Base-by-base conservation (phyloP, 2,329 filamentous ascomycete species). In the Penicillium sp. region DNA sequence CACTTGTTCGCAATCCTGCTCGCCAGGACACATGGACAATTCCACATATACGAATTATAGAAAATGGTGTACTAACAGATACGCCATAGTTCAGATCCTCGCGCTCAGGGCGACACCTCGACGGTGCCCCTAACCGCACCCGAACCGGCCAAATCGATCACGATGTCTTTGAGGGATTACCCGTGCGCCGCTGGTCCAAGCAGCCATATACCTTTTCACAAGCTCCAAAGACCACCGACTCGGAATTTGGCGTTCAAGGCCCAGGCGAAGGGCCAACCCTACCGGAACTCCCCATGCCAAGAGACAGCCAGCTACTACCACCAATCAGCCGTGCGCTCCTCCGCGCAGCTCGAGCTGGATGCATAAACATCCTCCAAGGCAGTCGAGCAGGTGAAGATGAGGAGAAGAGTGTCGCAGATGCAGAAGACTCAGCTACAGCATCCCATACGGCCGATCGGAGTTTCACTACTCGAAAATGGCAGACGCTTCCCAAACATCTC, bases 151-250 rank as follows among this genome's bases (percentile, higher is more conserved):
- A 81, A 57, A 74, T 78, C 45, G 83, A 87, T 57, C 81, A 85
- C 65, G 84, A 87, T 74, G 76, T 84, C 41, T 78, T 82, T 41
- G 76, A 81, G 78, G 89, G 90, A 52, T 79, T 96, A 10, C 92
- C 92, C 13, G 87, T 96, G 50, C 86, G 90, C 64, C 89, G 95
- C 80, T 97, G 90, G 87, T 84, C 88, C 48, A 83, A 87, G 56
- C 83, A 87, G 50, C 77, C 76, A 71, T 79, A 89, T 49, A 85
- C 75, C 35, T 75, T 92, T 64, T 83, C 82, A 57, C 84, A 88
- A 44, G 81, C 81, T 11, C 75, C 79, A 9, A 78, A 81, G 31
- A 76, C 82, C 54, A 86, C 91, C 60, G 82, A 78, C 25, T 76
- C 64, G 2, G 63, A 69, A 28, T 54, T 67, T 7, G 47, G 59